phyloP scores from a whole-genome alignment of 306 rosid genomes.

The Cajanus cajan region DNA sequence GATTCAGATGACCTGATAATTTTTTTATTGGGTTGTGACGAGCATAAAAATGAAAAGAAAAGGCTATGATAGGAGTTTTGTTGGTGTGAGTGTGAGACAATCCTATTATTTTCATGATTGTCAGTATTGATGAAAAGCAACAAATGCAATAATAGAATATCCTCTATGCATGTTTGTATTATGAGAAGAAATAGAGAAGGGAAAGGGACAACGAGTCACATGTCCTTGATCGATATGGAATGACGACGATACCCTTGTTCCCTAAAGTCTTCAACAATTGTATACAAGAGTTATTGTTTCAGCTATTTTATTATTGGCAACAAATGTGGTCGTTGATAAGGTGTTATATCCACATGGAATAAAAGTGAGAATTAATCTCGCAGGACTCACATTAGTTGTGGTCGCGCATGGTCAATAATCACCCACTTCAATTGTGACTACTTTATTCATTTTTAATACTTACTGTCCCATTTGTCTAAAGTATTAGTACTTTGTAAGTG shows the following conservation, averaged over 20 bases:
- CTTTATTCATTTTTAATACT: too few relatives aligned
- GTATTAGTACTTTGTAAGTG: neutral
- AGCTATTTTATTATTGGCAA: neutral
- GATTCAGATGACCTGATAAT: too few relatives aligned
- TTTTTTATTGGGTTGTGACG: too few relatives aligned
- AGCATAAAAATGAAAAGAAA: too few relatives aligned
- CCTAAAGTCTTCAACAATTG: neutral
- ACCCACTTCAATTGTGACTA: neutral
- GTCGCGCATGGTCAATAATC: neutral
- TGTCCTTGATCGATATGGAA: neutral
- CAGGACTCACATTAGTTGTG: neutral
- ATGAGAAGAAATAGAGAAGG: too few relatives aligned
- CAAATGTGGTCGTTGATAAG: neutral
- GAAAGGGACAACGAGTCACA: neutral
- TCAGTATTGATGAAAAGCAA: too few relatives aligned
- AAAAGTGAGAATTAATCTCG: neutral
- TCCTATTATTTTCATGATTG: neutral
- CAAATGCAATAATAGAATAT: neutral
- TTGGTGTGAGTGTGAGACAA: neutral
- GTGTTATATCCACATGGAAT: neutral
- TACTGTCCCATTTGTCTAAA: slow-evolving; percentile 18
- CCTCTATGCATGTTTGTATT: neutral
- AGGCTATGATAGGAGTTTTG: neutral
- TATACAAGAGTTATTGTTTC: neutral
- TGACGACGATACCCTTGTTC: neutral